These are phyloP conservation scores for Erodium trifolium DNA, from an alignment of 441 rosid genomes.

Conservation along the genomic window DNA sequence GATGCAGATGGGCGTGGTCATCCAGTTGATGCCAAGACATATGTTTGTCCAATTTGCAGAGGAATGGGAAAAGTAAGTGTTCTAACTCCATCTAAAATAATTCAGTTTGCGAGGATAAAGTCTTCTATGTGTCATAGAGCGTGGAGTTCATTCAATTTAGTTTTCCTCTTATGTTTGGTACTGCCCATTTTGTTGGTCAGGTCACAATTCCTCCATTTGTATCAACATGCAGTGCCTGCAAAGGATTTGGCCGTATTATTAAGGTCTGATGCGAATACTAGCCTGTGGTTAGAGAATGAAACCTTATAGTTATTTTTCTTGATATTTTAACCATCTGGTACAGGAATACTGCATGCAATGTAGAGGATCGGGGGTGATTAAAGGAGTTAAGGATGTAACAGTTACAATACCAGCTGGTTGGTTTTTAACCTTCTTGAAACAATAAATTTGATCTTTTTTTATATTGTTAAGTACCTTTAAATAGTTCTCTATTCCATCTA, in stretches of 20 bases:
- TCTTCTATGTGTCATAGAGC: slow-evolving; percentile 1
- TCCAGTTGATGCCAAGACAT: slow-evolving; percentile 47
- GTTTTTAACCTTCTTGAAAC: slow-evolving; percentile 23
- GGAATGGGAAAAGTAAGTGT: slow-evolving; percentile 71
- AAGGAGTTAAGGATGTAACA: slow-evolving; percentile 63
- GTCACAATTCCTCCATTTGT: slow-evolving; percentile 90
- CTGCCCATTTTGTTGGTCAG: slow-evolving; percentile 32
- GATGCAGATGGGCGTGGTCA: slow-evolving; percentile 75
- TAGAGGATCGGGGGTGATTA: slow-evolving; percentile 68
- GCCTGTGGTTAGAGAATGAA: neutral
- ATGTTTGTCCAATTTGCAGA: slow-evolving; percentile 64
- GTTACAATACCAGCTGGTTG: slow-evolving; percentile 78
- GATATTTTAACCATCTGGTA: slow-evolving; percentile 21
- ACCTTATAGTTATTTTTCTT: slow-evolving; percentile 1
- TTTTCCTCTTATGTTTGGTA: slow-evolving; percentile 10
- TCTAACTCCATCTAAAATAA: slow-evolving; percentile 18
- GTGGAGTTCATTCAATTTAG: neutral
- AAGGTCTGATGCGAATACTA: slow-evolving; percentile 41
- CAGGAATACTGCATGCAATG: slow-evolving; percentile 70
- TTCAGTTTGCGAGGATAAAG: slow-evolving; percentile 18
- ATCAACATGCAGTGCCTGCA: slow-evolving; percentile 62
- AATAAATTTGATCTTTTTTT: neutral
- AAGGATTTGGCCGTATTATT: slow-evolving; percentile 57
- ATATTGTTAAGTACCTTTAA: neutral
- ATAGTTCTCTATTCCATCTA: neutral